Evolutionary conservation across 768 basidiomycete species (phyloP), one percentile per base, ranked within the genome.

Genomic region (Terana coerulea): DNA sequence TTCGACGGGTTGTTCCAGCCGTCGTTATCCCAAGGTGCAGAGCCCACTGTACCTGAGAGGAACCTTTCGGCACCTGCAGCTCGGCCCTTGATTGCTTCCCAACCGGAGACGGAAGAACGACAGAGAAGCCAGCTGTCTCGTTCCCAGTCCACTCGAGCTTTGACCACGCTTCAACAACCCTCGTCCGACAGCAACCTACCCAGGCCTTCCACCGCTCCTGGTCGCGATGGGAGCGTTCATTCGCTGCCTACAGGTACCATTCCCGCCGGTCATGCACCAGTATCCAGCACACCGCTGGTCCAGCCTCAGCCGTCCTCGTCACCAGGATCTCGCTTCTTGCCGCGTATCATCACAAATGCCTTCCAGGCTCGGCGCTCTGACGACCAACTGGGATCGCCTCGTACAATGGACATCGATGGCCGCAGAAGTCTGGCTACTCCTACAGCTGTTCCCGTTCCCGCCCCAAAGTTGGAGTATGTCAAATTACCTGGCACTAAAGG

Each of bases 401-500:
- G 72, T 51, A 66, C 64, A n/a, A 50, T 64, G 1, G 77, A 79
- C 44, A 49, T 60, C 21, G 80, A 83, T n/a, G 57, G 61, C 3
- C 53, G 56, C 22, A 58, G 29, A 37, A 42, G 52, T 1, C 53
- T 66, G 11, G 66, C 66, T 14, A 54, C 68, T 9, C 68, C 71
- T 1, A 47, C 68, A 2, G 61, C 74, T 7, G 67, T 75, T 3
- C 83, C 81, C 55, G 69, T 79, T 2, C 84, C 88, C 19, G 84
- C 90, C 9, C 88, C 90, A 1, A 92, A 93, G 65, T 68, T 95
- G 33, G 92, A 95, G 66, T 94, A 92, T 61, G 87, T 94, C 51
- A 95, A 95, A 68, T 77, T 95, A 9, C 92, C 93, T 2, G 88
- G 92, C 22, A 95, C 92, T 3, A 94, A 91, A 64, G 87, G 88